phyloP scores from a whole-genome alignment of 2,329 filamentous ascomycete species.

The Penicillium sp. region DNA sequence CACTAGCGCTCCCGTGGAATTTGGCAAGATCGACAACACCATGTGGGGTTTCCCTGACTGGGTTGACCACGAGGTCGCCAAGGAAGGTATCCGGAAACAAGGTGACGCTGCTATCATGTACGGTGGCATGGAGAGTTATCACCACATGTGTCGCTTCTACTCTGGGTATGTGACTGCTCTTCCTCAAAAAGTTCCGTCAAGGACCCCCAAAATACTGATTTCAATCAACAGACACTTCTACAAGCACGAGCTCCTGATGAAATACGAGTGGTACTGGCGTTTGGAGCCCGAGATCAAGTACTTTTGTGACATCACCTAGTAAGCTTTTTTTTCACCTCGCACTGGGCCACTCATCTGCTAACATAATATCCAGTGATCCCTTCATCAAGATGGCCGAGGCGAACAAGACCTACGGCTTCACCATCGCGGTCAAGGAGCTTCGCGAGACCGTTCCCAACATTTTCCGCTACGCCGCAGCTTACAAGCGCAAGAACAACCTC shows the following conservation, averaged over 20 bases:
- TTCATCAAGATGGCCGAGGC: conserved; percentile 91
- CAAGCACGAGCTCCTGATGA: conserved; percentile 89
- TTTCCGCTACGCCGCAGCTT: conserved; percentile 97
- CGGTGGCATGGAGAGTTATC: conserved; percentile 96
- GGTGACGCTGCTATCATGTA: conserved; percentile 99
- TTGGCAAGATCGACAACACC: conserved; percentile 84
- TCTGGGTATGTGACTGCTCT: conserved; percentile 69
- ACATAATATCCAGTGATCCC: conserved; percentile 67
- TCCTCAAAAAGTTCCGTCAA: not conserved
- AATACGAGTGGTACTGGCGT: conserved; percentile 99
- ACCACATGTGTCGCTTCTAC: conserved; percentile 99
- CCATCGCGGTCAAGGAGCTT: conserved; percentile 96
- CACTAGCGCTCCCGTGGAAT: conserved; percentile 85
- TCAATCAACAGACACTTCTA: conserved; percentile 76
- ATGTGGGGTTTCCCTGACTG: conserved; percentile 98
- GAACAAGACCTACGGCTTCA: conserved; percentile 99
- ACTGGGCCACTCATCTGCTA: conserved; percentile 3
- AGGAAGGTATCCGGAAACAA: conserved; percentile 95
- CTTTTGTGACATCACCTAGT: conserved; percentile 99
- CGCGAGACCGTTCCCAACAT: conserved; percentile 98
- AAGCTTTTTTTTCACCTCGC: conserved; percentile 38
- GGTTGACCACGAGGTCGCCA: conserved; percentile 90
- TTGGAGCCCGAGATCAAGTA: conserved; percentile 99
- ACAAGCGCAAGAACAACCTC: conserved; percentile 89
- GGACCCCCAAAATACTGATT: not conserved